These are phyloP conservation scores for Cenococcum geophilum DNA, from an alignment of 495 filamentous ascomycete genomes.

Conservation along the genomic window DNA sequence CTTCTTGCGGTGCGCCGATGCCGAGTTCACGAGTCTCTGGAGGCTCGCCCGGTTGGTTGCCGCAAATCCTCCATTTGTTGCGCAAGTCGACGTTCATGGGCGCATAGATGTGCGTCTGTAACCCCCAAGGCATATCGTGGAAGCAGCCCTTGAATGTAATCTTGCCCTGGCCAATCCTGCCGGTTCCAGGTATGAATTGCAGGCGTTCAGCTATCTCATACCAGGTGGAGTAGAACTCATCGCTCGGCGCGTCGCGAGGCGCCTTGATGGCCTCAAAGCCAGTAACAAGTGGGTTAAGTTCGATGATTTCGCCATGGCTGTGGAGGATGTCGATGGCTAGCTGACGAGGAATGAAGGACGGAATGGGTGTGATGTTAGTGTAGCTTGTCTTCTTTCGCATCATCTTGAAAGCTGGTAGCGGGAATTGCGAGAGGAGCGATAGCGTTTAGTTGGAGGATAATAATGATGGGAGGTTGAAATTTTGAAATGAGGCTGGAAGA, in stretches of 20 bases:
- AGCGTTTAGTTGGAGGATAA: no score
- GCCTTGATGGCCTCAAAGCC: constrained; percentile 34
- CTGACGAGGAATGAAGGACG: constrained; percentile 36
- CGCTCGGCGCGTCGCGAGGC: constrained; percentile 35
- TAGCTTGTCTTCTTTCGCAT: constrained; percentile 36
- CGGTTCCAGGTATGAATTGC: constrained; percentile 35
- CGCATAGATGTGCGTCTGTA: constrained; percentile 38
- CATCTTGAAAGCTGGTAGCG: constrained; percentile 18
- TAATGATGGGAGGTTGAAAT: not conserved
- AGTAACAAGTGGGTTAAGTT: constrained; percentile 37
- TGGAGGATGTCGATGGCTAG: constrained; percentile 41
- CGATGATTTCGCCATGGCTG: constrained; percentile 37
- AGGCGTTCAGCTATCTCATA: constrained; percentile 39
- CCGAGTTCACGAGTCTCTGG: constrained; percentile 34
- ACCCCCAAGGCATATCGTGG: constrained; percentile 38
- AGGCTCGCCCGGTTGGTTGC: constrained; percentile 38
- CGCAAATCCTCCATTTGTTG: constrained; percentile 37
- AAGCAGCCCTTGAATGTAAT: constrained; percentile 39
- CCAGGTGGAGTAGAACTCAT: constrained; percentile 39
- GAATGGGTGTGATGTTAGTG: constrained; percentile 40
- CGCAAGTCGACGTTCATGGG: constrained; percentile 36
- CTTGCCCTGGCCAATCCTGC: constrained; percentile 33
- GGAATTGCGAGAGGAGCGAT: not conserved
- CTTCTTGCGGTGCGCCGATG: constrained; percentile 35
- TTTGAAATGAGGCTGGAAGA: not conserved